These are phyloP conservation scores for Collybiopsis confluens DNA, from an alignment of 768 basidiomycete genomes.

Conservation along the genomic window DNA sequence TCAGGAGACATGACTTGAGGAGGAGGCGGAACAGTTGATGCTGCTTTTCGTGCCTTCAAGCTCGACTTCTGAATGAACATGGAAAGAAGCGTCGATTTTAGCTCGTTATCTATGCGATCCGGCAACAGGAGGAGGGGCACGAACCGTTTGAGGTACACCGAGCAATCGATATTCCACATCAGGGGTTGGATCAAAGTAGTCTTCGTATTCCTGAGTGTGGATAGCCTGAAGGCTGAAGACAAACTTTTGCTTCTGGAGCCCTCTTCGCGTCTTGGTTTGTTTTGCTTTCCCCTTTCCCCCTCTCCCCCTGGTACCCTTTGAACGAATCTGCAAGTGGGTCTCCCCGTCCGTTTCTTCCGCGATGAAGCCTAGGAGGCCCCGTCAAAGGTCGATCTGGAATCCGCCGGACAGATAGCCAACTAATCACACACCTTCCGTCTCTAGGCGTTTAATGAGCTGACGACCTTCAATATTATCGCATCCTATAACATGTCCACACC, in stretches of 20 bases:
- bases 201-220: constrained; percentile 43
- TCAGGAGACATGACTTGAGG: background rate
- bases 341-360: constrained; percentile 48
- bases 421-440: constrained; percentile 53
- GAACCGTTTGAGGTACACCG: constrained; percentile 55
- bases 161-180: constrained; percentile 58
- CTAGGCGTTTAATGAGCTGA: constrained; percentile 64
- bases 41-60: constrained; percentile 1
- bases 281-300: constrained; percentile 34
- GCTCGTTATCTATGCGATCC: background rate
- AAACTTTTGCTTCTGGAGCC: constrained; percentile 53
- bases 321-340: constrained; percentile 40
- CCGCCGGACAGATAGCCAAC: background rate
- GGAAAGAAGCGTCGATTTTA: background rate
- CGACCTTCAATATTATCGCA: constrained; percentile 50
- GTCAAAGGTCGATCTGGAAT: background rate
- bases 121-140: constrained; percentile 14
- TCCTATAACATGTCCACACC: constrained; percentile 34
- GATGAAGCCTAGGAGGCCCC: constrained; percentile 50
- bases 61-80: constrained; percentile 14
- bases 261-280: constrained; percentile 39
- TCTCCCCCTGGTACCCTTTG: constrained; percentile 23
- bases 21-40: background rate
- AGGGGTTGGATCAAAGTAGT: constrained; percentile 66
- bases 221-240: constrained; percentile 49